A percentile compares a stretch with the other conserved stretches of the same genome.
These are phyloP conservation scores for Letharia columbiana DNA, from an alignment of 495 filamentous ascomycete genomes.

Conservation along the genomic window DNA sequence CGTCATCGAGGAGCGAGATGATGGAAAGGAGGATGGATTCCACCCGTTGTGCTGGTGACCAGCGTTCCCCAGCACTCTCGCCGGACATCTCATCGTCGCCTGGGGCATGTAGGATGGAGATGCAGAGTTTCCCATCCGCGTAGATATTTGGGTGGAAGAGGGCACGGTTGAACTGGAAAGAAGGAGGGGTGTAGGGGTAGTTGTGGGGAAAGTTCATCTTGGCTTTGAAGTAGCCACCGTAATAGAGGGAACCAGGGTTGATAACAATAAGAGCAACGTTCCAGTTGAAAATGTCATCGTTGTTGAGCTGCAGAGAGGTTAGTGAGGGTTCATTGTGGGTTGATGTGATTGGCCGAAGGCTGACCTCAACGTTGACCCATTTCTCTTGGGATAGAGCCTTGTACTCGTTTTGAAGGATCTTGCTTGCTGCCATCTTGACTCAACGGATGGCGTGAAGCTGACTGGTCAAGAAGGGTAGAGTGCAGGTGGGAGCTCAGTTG, in stretches of 20 bases:
- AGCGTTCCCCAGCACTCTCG: constrained; percentile 79
- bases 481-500: background rate
- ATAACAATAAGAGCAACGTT: constrained; percentile 80
- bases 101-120: constrained; percentile 89
- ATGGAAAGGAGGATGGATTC: constrained; percentile 91
- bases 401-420: constrained; percentile 80
- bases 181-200: constrained; percentile 84
- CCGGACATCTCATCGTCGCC: constrained; percentile 90
- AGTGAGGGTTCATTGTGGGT: background rate
- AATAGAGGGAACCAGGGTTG: constrained; percentile 83
- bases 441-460: background rate
- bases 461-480: background rate
- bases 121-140: constrained; percentile 80
- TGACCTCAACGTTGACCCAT: constrained; percentile 84
- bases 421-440: constrained; percentile 53
- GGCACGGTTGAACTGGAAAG: constrained; percentile 75
- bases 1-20: constrained; percentile 86
- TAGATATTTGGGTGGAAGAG: constrained; percentile 94
- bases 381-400: constrained; percentile 74
- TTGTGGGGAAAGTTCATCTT: constrained; percentile 80
- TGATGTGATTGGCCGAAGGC: constrained; percentile 22
- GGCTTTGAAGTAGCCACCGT: constrained; percentile 87
- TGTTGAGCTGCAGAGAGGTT: constrained; percentile 44
- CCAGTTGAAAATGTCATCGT: constrained; percentile 78
- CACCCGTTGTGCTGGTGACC: constrained; percentile 85